phyloP scores from a whole-genome alignment of 176 grass and related monocot species.

The Dactylis glomerata region DNA sequence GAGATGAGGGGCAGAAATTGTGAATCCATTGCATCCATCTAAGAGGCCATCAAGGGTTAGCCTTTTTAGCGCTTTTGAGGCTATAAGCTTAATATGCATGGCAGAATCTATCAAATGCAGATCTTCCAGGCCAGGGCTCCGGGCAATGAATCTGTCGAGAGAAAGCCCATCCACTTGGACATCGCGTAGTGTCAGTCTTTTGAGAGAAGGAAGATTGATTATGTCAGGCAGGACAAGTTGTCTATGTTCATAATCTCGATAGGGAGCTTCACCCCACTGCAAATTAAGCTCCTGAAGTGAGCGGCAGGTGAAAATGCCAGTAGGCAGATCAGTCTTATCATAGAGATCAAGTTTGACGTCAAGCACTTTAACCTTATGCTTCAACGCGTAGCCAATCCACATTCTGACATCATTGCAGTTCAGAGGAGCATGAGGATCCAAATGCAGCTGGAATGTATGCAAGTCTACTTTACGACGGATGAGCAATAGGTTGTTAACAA shows the following conservation, averaged over 20 bases:
- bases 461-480: constrained; percentile 8
- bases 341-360: neutral
- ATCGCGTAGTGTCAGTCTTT: constrained; percentile 13
- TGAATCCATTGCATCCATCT: neutral
- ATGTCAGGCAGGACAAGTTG: constrained; percentile 8
- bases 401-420: constrained; percentile 23
- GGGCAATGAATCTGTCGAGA: constrained; percentile 11
- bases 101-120: constrained; percentile 24
- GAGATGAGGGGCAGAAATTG: constrained; percentile 18
- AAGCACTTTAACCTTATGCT: constrained; percentile 35
- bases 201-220: constrained; percentile 33
- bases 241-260: neutral
- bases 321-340: constrained; percentile 1
- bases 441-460: constrained; percentile 26
- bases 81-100: neutral
- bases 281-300: constrained; percentile 36
- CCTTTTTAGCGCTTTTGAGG: constrained; percentile 25
- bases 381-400: constrained; percentile 36
- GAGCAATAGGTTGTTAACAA: constrained; percentile 29
- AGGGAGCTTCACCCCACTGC: constrained; percentile 2
- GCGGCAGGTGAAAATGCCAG: constrained; percentile 33
- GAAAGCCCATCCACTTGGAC: neutral
- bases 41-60: constrained; percentile 18
- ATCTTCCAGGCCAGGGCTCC: constrained; percentile 24
- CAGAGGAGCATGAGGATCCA: neutral